Evolutionary conservation across 2,329 filamentous ascomycete genomes (phyloP).

Genomic region (Fusarium circinatum): DNA sequence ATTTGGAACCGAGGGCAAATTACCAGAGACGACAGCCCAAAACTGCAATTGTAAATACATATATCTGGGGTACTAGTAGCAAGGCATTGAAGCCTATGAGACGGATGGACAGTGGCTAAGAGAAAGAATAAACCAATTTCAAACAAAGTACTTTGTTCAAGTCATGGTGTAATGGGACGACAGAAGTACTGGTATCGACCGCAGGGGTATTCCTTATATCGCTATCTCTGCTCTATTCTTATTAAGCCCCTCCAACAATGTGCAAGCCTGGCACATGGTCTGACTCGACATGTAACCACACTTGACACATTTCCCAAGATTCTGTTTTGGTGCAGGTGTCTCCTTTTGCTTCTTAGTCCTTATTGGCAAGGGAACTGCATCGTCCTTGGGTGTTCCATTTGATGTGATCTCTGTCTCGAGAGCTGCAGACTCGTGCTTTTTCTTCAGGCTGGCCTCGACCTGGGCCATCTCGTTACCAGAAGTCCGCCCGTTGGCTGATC

Average conservation of each 20-base stretch:
- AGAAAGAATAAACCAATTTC: slow-evolving; percentile 28
- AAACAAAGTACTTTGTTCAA: background rate
- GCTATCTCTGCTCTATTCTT: slow-evolving; percentile 74
- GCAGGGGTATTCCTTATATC: slow-evolving; percentile 53
- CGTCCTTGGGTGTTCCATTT: slow-evolving; percentile 37
- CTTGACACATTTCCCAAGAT: slow-evolving; percentile 82
- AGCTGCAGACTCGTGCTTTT: slow-evolving; percentile 25
- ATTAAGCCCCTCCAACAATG: slow-evolving; percentile 88
- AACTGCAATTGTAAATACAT: slow-evolving; percentile 37
- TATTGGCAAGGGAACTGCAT: slow-evolving; percentile 50
- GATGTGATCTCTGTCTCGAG: slow-evolving; percentile 50
- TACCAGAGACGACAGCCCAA: slow-evolving; percentile 14
- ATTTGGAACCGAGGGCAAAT: slow-evolving; percentile 14
- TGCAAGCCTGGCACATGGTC: slow-evolving; percentile 91
- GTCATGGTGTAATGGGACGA: background rate
- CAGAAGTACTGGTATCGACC: background rate
- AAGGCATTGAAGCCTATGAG: slow-evolving; percentile 7
- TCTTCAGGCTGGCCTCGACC: slow-evolving; percentile 70
- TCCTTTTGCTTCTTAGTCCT: slow-evolving; percentile 44
- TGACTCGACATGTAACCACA: slow-evolving; percentile 98
- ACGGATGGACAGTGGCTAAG: slow-evolving; percentile 3
- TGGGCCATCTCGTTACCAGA: slow-evolving; percentile 82
- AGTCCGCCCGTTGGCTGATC: slow-evolving; percentile 69
- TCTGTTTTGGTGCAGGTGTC: slow-evolving; percentile 65
- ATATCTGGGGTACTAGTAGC: slow-evolving; percentile 13